These are phyloP conservation scores for Monosporascus sp. DNA, from an alignment of 2,329 filamentous ascomycete genomes.

Conservation along the genomic window DNA sequence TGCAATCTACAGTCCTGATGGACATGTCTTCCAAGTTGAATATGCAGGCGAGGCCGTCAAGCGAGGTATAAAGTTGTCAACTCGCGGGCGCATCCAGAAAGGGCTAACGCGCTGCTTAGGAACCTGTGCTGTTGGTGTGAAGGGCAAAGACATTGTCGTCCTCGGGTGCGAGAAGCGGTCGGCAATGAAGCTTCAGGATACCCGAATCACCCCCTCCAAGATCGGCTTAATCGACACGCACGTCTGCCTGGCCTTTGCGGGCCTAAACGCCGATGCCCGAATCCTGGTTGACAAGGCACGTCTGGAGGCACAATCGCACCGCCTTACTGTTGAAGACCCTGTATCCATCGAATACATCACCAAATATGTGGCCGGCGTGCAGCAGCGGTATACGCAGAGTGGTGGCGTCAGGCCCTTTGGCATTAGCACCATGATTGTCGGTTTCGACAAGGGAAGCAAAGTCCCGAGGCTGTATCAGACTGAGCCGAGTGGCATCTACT, in stretches of 20 bases:
- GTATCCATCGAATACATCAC: slow-evolving; percentile 99
- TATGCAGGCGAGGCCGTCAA: slow-evolving; percentile 99
- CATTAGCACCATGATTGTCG: slow-evolving; percentile 95
- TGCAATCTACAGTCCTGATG: slow-evolving; percentile 73
- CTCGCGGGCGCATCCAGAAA: slow-evolving; percentile 7
- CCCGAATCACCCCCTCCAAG: slow-evolving; percentile 97
- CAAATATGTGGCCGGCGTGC: slow-evolving; percentile 95
- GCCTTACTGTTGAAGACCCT: slow-evolving; percentile 93
- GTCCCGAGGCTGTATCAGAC: slow-evolving; percentile 93
- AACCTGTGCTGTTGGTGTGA: slow-evolving; percentile 96
- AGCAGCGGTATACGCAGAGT: slow-evolving; percentile 98
- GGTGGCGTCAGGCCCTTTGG: slow-evolving; percentile 98
- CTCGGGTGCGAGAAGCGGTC: slow-evolving; percentile 98
- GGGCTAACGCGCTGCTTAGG: slow-evolving; percentile 43
- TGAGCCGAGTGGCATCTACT: slow-evolving; percentile 99
- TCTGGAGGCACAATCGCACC: slow-evolving; percentile 94
- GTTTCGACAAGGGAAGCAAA: slow-evolving; percentile 92
- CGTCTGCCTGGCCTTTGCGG: slow-evolving; percentile 94
- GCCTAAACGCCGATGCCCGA: slow-evolving; percentile 93
- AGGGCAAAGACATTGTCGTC: slow-evolving; percentile 90
- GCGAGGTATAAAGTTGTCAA: slow-evolving; percentile 59
- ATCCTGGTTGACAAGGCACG: slow-evolving; percentile 98
- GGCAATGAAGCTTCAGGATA: slow-evolving; percentile 99
- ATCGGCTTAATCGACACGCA: slow-evolving; percentile 94
- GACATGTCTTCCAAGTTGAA: slow-evolving; percentile 99